Percentiles rank a stretch among this genome's conserved stretches.
phyloP scores from a whole-genome alignment of 2,329 filamentous ascomycete genomes.

The Microsporum canis region DNA sequence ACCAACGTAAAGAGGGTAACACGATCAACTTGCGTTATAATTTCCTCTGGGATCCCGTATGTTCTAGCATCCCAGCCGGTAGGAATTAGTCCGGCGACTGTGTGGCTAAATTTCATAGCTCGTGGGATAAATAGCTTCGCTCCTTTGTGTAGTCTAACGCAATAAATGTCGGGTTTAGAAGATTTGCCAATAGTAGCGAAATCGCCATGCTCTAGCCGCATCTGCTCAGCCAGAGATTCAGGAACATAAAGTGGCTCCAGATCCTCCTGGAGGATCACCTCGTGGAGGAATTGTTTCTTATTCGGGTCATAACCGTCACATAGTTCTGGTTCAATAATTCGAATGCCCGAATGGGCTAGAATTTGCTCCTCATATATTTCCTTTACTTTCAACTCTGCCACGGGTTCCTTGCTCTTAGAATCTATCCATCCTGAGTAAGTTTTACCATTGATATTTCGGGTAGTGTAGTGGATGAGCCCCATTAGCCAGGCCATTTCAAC shows the following conservation, averaged over 20 bases:
- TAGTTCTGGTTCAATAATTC: conserved; percentile 21
- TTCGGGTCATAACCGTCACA: conserved; percentile 19
- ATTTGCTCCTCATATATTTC: conserved; percentile 17
- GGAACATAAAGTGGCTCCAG: conserved; percentile 25
- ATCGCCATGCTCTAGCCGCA: conserved; percentile 25
- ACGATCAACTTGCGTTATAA: conserved; percentile 27
- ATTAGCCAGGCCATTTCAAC: conserved; percentile 99
- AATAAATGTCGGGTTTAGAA: not conserved
- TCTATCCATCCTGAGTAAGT: conserved; percentile 9
- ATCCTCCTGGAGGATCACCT: conserved; percentile 25
- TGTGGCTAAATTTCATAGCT: conserved; percentile 18
- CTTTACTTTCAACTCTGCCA: conserved; percentile 3
- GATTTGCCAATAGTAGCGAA: conserved; percentile 17
- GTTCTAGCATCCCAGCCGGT: conserved; percentile 25
- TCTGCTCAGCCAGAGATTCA: conserved; percentile 21
- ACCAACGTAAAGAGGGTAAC: conserved; percentile 26
- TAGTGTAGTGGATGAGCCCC: conserved; percentile 98
- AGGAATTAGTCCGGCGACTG: conserved; percentile 28
- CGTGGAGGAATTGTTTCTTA: conserved; percentile 24
- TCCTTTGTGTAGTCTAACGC: conserved; percentile 19
- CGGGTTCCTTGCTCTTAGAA: not conserved
- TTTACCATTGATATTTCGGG: conserved; percentile 82
- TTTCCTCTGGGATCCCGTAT: conserved; percentile 30
- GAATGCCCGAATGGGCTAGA: conserved; percentile 25
- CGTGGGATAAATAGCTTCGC: conserved; percentile 27